These are phyloP conservation scores for Coprinellus aureogranulatus DNA, from an alignment of 768 basidiomycete genomes.

Conservation along the genomic window DNA sequence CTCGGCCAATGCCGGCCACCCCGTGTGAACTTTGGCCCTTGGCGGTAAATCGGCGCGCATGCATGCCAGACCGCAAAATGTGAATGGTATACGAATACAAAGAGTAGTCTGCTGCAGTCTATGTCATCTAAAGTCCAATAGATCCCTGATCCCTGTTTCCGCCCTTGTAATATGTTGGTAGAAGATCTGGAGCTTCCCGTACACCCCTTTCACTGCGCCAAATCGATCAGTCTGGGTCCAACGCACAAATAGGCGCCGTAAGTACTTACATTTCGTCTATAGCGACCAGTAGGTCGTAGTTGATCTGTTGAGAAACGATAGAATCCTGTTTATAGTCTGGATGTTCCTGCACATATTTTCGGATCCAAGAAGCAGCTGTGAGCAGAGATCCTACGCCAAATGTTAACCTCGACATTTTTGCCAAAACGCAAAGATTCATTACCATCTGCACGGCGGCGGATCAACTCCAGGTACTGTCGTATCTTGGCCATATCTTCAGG, in stretches of 20 bases:
- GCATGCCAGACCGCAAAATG: neutral
- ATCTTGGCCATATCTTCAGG: constrained; percentile 58
- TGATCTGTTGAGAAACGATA: constrained; percentile 87
- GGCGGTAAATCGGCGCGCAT: neutral
- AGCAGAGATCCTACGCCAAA: constrained; percentile 58
- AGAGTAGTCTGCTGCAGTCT: neutral
- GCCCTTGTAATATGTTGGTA: constrained; percentile 60
- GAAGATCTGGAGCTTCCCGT: constrained; percentile 54
- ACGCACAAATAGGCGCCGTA: neutral
- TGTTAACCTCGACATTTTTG: neutral
- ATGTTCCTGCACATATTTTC: constrained; percentile 87
- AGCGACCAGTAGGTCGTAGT: constrained; percentile 87
- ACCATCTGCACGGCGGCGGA: constrained; percentile 82
- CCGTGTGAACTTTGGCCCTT: constrained; percentile 2
- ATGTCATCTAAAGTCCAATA: constrained; percentile 32
- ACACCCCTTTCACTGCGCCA: constrained; percentile 65
- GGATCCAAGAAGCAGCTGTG: constrained; percentile 92
- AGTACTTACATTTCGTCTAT: constrained; percentile 85
- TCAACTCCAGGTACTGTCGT: constrained; percentile 73
- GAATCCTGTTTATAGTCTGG: constrained; percentile 92
- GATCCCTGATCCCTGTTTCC: constrained; percentile 45
- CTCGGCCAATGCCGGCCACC: constrained; percentile 24
- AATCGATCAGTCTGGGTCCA: neutral
- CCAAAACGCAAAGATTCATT: neutral
- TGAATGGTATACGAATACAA: neutral